Conservation (phyloP, 2,329 filamentous ascomycete species). For the Aspergillus alliaceus region DNA sequence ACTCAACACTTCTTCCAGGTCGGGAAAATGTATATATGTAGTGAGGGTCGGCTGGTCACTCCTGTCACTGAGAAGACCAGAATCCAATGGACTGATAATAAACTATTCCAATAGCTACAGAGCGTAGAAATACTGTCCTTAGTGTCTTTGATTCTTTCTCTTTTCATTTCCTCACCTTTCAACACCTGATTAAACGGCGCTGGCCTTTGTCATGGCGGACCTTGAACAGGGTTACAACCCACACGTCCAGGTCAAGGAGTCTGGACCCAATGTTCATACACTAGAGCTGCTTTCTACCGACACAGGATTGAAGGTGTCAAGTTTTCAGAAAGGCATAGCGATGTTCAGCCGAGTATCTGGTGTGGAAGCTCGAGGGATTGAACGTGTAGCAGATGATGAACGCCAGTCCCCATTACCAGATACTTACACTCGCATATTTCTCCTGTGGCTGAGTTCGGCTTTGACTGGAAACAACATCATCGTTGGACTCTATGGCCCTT, state of each 20-base stretch:
- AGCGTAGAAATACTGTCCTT: background rate
- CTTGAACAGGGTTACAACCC: background rate
- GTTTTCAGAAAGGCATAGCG: background rate
- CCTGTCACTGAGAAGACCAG: background rate
- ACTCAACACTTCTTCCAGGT: background rate
- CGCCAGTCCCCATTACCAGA: conserved; percentile 4
- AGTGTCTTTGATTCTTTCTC: background rate
- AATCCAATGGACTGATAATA: background rate
- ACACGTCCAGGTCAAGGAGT: background rate
- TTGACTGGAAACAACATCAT: conserved; percentile 40
- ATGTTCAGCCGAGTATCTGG: conserved; percentile 2
- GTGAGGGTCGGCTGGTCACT: background rate
- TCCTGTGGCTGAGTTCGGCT: conserved; percentile 38
- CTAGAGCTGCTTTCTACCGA: background rate
- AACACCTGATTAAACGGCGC: background rate
- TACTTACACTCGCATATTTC: conserved; percentile 19
- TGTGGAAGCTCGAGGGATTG: conserved; percentile 14
- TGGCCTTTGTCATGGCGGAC: background rate
- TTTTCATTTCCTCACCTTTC: background rate
- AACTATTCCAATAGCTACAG: background rate
- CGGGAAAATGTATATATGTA: background rate
- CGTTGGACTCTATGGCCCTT: conserved; percentile 39
- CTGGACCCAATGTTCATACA: background rate
- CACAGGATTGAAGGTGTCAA: background rate
- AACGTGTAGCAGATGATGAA: conserved; percentile 8